A percentile compares a stretch with the other conserved stretches of the same genome.
phyloP scores from a whole-genome alignment of 768 basidiomycete species.

The Pleurotus tuber-regium region DNA sequence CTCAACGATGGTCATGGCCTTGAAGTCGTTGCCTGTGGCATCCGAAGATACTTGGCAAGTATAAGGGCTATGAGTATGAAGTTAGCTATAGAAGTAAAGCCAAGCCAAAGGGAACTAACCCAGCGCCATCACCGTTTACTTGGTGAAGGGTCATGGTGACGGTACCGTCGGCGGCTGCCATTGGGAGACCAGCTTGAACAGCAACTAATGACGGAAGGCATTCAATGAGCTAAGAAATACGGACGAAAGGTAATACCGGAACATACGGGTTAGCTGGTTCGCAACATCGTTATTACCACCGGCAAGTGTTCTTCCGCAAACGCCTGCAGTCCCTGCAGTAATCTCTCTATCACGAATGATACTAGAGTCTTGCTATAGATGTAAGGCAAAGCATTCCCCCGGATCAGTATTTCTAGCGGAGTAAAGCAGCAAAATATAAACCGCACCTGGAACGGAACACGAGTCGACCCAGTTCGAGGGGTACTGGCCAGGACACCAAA shows the following conservation, averaged over 20 bases:
- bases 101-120: background rate
- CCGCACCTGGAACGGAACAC: background rate
- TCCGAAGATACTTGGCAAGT: constrained; percentile 1
- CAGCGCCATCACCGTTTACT: constrained; percentile 1
- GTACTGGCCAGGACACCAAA: background rate
- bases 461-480: background rate
- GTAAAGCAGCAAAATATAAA: no score
- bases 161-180: background rate
- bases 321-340: background rate
- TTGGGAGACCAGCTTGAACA: background rate
- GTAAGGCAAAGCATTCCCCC: no score
- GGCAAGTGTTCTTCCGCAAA: background rate
- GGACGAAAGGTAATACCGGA: background rate
- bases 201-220: background rate
- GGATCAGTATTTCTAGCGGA: no score
- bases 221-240: background rate
- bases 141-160: constrained; percentile 4
- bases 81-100: background rate
- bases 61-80: background rate
- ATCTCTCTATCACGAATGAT: constrained; percentile 2
- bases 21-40: background rate
- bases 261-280: background rate
- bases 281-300: background rate
- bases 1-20: constrained; percentile 13
- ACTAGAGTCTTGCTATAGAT: background rate